Evolutionary conservation across 768 basidiomycete genomes (phyloP), one percentile per base, ranked within the genome.

Genomic region (Leucocoprinus birnbaumii): DNA sequence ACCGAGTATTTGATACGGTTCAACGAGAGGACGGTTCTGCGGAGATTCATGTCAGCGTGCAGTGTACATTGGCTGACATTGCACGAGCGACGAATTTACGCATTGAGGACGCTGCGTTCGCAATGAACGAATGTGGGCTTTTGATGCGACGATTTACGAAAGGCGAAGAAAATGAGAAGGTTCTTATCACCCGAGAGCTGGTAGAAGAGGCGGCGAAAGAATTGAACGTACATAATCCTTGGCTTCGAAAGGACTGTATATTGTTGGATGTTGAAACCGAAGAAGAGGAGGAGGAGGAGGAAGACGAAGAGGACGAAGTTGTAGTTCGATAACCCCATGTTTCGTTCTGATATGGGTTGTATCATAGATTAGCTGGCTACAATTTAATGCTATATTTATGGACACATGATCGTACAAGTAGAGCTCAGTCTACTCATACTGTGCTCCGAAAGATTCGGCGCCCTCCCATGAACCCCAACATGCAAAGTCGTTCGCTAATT

Each of bases 61-160:
- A 71, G 19, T 91, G 89, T 66, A 86, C 87, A 18, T 78, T 98
- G n/a, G 74, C 73, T 8, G 85, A 91, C 34, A 83, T 98, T 54
- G 87, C 93, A 1, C 74, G 76, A 16, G 89, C 87, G 25, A 91
- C 91, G 45, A 87, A 90, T 68, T 73, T 98, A 51, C 81, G 91
- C 1, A 68, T 85, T 0, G 92, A 97, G 53, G 96, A 98, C 66
- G 83, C 86, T 0, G 88, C 92, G 0, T 94, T 92, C 69, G 92
- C 94, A 2, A 68, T 98, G 61, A 87, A 89, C 53, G 93, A 95
- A 65, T 87, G 89, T 57, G 93, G 94, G 25, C 68, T 98, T 51
- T 75, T 97, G 16, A 72, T 69, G 51, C 72, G 77, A 38, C 66
- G 80, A 50, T 70, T 73, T 47, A 51, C 68, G 62, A 16, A 65